A percentile compares a stretch with the other conserved stretches of the same genome.
phyloP scores from a whole-genome alignment of 768 basidiomycete species.

The Termitomyces sp. region DNA sequence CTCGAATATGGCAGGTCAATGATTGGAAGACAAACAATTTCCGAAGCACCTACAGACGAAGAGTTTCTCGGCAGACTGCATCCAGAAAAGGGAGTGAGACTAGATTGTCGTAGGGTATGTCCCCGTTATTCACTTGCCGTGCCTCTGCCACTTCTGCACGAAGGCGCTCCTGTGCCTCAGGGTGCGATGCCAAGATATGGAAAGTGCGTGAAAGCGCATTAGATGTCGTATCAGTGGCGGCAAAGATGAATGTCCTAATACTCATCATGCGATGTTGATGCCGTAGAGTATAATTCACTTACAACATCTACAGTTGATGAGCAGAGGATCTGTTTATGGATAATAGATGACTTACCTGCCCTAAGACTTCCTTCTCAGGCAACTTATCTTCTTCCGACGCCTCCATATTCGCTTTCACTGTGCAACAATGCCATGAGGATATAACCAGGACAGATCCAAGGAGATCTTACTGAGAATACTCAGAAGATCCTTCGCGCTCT shows the following conservation, averaged over 20 bases:
- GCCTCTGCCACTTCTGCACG: neutral
- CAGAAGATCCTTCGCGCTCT: neutral
- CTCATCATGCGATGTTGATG: neutral
- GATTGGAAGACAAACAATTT: neutral
- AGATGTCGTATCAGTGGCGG: neutral
- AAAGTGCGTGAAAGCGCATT: neutral
- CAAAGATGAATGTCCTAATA: neutral
- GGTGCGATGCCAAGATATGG: neutral
- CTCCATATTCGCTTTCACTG: neutral
- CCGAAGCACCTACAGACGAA: constrained; percentile 14
- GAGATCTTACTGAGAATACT: neutral
- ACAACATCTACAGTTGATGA: constrained; percentile 12
- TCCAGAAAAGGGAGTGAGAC: neutral
- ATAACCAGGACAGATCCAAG: neutral
- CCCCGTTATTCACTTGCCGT: neutral
- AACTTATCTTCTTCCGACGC: neutral
- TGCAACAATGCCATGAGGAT: neutral
- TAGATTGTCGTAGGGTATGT: neutral
- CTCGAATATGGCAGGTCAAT: neutral
- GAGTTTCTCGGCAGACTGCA: constrained; percentile 1
- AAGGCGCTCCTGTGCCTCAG: neutral
- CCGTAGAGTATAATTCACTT: neutral
- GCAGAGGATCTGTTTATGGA: no score
- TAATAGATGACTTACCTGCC: neutral
- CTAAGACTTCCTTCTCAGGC: neutral